Percentiles rank a stretch among this genome's conserved stretches.
phyloP scores from a whole-genome alignment of 169 alveolate genomes.

The Cryptosporidium meleagridis region DNA sequence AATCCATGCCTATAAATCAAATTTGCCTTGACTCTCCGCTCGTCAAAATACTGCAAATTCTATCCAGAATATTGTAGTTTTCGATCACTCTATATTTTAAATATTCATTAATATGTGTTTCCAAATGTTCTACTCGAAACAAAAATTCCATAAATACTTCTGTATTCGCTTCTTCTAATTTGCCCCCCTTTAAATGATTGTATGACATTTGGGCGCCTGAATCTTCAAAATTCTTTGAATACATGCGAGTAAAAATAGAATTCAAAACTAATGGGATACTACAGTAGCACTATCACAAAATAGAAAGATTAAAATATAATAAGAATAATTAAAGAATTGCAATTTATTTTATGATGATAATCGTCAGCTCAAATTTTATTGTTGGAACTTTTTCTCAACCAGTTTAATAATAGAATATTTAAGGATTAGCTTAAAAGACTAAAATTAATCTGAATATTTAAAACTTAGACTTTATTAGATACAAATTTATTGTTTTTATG shows the following conservation, averaged over 20 bases:
- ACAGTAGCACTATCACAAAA: background rate
- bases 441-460: too few species aligned
- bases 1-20: slow-evolving; percentile 45
- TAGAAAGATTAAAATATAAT: background rate
- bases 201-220: background rate
- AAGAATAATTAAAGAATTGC: too few species aligned
- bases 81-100: background rate
- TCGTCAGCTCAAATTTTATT: background rate
- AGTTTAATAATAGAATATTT: background rate
- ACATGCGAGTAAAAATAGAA: slow-evolving; percentile 8
- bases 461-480: too few species aligned
- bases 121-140: background rate
- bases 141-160: background rate
- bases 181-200: background rate
- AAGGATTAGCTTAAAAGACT: too few species aligned
- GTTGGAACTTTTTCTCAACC: background rate
- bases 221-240: background rate
- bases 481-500: background rate
- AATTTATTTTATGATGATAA: too few species aligned
- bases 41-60: background rate
- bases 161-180: background rate
- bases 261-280: background rate
- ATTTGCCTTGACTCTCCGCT: slow-evolving; percentile 13
- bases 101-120: slow-evolving; percentile 8
- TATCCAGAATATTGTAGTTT: background rate